Conservation (phyloP, 2,329 filamentous ascomycete genomes). For the Pleoardoris graminearum region DNA sequence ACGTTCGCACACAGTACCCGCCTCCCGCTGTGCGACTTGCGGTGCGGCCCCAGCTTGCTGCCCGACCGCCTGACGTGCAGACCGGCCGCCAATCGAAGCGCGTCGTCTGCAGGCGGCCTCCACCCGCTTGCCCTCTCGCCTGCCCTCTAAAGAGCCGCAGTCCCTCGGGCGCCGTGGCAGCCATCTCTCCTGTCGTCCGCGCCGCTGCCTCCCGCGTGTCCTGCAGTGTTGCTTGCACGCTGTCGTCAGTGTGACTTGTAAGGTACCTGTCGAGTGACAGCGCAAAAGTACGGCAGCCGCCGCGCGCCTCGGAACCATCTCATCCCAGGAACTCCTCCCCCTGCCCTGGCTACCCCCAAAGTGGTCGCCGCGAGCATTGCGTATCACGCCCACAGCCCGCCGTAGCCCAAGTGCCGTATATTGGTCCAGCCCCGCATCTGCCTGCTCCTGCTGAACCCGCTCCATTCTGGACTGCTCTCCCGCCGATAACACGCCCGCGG, state of each 20-base stretch:
- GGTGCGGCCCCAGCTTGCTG: slow-evolving; percentile 28
- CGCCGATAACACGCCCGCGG: slow-evolving; percentile 28
- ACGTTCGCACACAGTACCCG: not conserved
- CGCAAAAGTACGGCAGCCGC: no score
- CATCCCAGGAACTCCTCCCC: slow-evolving; percentile 9
- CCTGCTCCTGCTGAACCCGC: slow-evolving; percentile 29
- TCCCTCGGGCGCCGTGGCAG: slow-evolving; percentile 15
- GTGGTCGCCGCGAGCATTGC: slow-evolving; percentile 37
- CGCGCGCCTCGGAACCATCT: slow-evolving; percentile 8
- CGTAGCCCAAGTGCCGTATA: slow-evolving; percentile 42
- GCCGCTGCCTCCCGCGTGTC: slow-evolving; percentile 11
- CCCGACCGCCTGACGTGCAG: slow-evolving; percentile 42
- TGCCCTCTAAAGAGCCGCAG: slow-evolving; percentile 37
- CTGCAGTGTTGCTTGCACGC: slow-evolving; percentile 25
- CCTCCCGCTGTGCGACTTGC: slow-evolving; percentile 19
- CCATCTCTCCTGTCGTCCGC: slow-evolving; percentile 32
- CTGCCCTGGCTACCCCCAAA: slow-evolving; percentile 28
- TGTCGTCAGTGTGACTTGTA: slow-evolving; percentile 22
- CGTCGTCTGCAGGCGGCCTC: slow-evolving; percentile 18
- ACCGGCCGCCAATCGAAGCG: slow-evolving; percentile 30
- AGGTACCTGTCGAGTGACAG: slow-evolving; percentile 27
- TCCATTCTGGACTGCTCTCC: slow-evolving; percentile 32
- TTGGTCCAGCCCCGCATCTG: slow-evolving; percentile 41
- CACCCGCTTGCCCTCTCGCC: slow-evolving; percentile 21
- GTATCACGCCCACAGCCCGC: slow-evolving; percentile 32